Evolutionary conservation across 306 rosid species (phyloP), one percentile per base, ranked within the genome.

Genomic region (Gynostemma pentaphyllum): DNA sequence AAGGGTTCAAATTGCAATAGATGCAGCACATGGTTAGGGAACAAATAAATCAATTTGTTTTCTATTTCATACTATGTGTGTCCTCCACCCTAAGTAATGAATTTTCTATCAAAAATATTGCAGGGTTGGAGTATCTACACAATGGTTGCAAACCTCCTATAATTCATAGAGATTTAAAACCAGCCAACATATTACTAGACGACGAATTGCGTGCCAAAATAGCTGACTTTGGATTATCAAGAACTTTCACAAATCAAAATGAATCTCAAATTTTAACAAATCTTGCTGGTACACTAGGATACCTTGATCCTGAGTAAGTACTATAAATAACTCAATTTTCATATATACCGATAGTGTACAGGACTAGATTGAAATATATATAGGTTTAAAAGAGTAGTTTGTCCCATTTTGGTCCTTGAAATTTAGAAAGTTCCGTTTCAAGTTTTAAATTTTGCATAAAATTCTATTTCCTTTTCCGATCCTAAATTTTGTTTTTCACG

Each of bases 91-190:
- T n/a, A 8, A n/a, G 51, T 45, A 10, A 8, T 6, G 13, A 8
- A 11, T 8, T 16, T 2, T 46, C 26, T 46, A 23, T 46, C 26
- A 1, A 71, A n/a, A 3, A 48, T 50, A 27, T 23, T 50, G 4
- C 54, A 71, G 80, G 80, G 15, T 14, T 79, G n/a, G 73, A 79
- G 4, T 71, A 79, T 68, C 27, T 79, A 5, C 83, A 79, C 69
- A 74, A 74, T 71, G 77, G 80, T 2, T 71, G 75, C 50, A 68
- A 61, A 23, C 75, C 74, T 9, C 21, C 70, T 16, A 34, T 76
- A 7, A 6, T 85, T 5, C 84, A 85, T 10, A 85, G 82, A 73
- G 82, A 82, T 68, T 62, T 85, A 50, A 81, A 79, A 49, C 24
- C 82, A 10, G 14, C 92, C 9, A 82, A 82, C 69, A 85, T 85